Evolutionary conservation across 2,329 filamentous ascomycete species (phyloP), one percentile per base, ranked within the genome.

Genomic region (Penicillium oxalicum): DNA sequence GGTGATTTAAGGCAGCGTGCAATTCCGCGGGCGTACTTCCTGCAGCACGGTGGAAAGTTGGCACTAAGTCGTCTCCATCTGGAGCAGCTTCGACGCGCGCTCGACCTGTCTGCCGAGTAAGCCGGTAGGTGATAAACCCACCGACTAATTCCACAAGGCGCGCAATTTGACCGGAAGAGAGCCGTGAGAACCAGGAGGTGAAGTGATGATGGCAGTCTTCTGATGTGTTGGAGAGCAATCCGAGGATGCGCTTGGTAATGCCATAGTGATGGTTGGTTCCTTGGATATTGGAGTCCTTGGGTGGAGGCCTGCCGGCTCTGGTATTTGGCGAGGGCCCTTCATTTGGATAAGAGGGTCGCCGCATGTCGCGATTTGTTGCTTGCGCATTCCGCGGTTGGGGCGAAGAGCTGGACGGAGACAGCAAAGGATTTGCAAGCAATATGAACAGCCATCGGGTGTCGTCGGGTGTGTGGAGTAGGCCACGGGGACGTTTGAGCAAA

Each of bases 211-310:
- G 90, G 57, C 87, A 91, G 49, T 85, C 79, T 49, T 81, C 80
- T 0, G 88, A 78, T 9, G 87, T 75, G 64, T 94, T 88, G 1
- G 88, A 86, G 25, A 95, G 64, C 8, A 95, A 72, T 0, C 91
- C 91, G 26, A 95, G 68, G 35, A 94, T 83, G 34, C 91, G 81
- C 67, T 95, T 95, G 59, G 94, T 81, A 45, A 95, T 86, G 4
- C 86, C 86, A 2, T 87, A 90, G 67, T 95, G 87, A 50, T 87
- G 81, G 1, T 84, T 84, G 26, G 80, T 75, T 13, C 70, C 70
- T 13, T 18, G 61, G 55, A 36, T 54, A 46, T 28, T 56, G 37
- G 49, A 43, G 12, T 54, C 51, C 54, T 56, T 60, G 26, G 44
- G 52, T 18, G 52, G 41, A 28, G 56, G 26, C 26, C 52, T 54